These are phyloP conservation scores for Backusella liffmaniae DNA, from an alignment of 192 early-diverging fungal genomes.

Conservation along the genomic window DNA sequence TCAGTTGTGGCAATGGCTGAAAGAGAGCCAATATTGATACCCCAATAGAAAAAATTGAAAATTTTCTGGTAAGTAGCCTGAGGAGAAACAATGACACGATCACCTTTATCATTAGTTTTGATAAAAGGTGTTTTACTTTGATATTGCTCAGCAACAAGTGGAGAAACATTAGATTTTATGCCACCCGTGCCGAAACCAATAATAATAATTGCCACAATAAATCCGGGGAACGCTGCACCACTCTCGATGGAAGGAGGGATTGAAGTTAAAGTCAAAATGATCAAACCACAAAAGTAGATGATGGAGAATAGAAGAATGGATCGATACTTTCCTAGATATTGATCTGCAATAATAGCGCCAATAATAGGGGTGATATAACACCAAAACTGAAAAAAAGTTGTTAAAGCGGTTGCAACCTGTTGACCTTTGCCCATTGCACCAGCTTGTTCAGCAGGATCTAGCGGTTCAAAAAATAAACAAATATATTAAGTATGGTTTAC, in stretches of 20 bases:
- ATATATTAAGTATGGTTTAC: not conserved
- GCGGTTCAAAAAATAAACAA: not conserved
- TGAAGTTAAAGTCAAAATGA: slow-evolving; percentile 59
- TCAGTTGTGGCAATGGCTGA: slow-evolving; percentile 55
- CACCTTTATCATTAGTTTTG: slow-evolving; percentile 51
- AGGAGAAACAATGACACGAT: slow-evolving; percentile 64
- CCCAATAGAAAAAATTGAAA: slow-evolving; percentile 84
- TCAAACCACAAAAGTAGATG: slow-evolving; percentile 60
- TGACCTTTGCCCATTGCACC: slow-evolving; percentile 51
- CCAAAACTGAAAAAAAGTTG: slow-evolving; percentile 51
- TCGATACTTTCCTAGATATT: slow-evolving; percentile 71
- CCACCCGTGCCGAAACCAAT: slow-evolving; percentile 76
- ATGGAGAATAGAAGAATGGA: slow-evolving; percentile 60
- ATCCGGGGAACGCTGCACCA: slow-evolving; percentile 58
- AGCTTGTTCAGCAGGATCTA: slow-evolving; percentile 42
- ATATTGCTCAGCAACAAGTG: slow-evolving; percentile 77
- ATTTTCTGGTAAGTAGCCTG: slow-evolving; percentile 50
- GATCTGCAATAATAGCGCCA: slow-evolving; percentile 65
- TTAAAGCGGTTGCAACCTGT: slow-evolving; percentile 52
- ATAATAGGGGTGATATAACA: slow-evolving; percentile 50
- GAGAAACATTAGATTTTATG: slow-evolving; percentile 77
- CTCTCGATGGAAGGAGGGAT: slow-evolving; percentile 48
- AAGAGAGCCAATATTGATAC: slow-evolving; percentile 69
- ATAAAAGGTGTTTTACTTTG: slow-evolving; percentile 52
- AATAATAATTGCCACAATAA: slow-evolving; percentile 64